These are phyloP conservation scores for Cladosporium oxysporum DNA, from an alignment of 2,329 filamentous ascomycete genomes.

Conservation along the genomic window DNA sequence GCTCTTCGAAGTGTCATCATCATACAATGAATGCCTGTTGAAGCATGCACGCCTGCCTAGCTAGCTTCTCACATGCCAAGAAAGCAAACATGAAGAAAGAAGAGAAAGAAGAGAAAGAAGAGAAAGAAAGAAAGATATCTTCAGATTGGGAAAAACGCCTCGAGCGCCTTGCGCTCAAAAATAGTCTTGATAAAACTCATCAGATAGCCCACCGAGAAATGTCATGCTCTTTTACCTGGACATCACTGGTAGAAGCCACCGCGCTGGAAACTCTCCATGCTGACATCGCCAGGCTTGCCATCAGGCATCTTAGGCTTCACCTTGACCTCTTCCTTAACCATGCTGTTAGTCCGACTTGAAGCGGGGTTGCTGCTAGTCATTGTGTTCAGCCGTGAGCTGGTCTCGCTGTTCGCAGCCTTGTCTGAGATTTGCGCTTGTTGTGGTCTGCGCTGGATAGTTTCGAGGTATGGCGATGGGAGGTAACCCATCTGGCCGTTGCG, in stretches of 20 bases:
- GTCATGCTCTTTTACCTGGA: neutral
- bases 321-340: constrained; percentile 42
- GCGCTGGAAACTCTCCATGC: constrained; percentile 70
- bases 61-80: neutral
- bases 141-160: neutral
- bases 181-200: neutral
- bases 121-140: neutral
- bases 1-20: too few relatives aligned
- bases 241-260: constrained; percentile 65
- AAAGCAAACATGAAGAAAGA: neutral
- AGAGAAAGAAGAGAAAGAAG: neutral
- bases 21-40: too few relatives aligned
- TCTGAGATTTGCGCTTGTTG: constrained; percentile 48
- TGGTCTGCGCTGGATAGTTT: constrained; percentile 65
- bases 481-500: constrained; percentile 90
- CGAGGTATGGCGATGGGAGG: constrained; percentile 85
- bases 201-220: neutral
- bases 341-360: constrained; percentile 44
- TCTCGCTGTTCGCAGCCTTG: constrained; percentile 45
- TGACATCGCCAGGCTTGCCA: constrained; percentile 65
- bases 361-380: constrained; percentile 50
- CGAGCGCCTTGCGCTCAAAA: neutral
- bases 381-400: constrained; percentile 55
- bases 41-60: neutral
- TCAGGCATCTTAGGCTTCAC: constrained; percentile 39